A percentile compares a stretch with the other conserved stretches of the same genome.
These are phyloP conservation scores for Psophocarpus tetragonolobus DNA, from an alignment of 306 rosid species.

Conservation along the genomic window DNA sequence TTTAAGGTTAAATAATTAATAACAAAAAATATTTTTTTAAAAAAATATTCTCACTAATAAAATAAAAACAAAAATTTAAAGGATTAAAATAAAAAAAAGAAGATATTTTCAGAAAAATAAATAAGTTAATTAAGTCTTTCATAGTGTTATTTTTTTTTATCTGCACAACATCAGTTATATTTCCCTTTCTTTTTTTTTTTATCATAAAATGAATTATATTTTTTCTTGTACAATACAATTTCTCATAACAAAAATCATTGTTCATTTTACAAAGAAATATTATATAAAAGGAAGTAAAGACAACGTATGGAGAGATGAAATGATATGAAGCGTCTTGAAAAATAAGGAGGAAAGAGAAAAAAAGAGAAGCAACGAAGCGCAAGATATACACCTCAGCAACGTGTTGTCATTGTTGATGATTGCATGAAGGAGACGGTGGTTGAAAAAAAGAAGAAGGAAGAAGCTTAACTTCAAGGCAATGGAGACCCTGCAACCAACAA, in stretches of 20 bases:
- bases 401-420: conserved; percentile 29
- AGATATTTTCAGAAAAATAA: too few species aligned
- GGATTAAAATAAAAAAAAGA: too few species aligned
- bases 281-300: neutral
- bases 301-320: neutral
- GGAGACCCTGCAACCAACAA: conserved; percentile 77
- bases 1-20: too few species aligned
- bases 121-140: too few species aligned
- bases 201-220: neutral
- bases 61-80: neutral
- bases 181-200: neutral
- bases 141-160: neutral
- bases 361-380: conserved; percentile 5
- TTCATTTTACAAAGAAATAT: neutral
- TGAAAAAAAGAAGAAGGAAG: conserved; percentile 41
- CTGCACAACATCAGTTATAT: neutral
- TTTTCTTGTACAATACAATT: neutral
- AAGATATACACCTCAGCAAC: conserved; percentile 18
- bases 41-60: too few species aligned
- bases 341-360: neutral
- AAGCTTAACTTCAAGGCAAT: conserved; percentile 97
- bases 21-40: too few species aligned
- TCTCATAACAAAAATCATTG: neutral
- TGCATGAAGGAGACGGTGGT: conserved; percentile 40
- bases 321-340: neutral